phyloP scores from a whole-genome alignment of 2,329 filamentous ascomycete species.

The Sporothrix humicola region DNA sequence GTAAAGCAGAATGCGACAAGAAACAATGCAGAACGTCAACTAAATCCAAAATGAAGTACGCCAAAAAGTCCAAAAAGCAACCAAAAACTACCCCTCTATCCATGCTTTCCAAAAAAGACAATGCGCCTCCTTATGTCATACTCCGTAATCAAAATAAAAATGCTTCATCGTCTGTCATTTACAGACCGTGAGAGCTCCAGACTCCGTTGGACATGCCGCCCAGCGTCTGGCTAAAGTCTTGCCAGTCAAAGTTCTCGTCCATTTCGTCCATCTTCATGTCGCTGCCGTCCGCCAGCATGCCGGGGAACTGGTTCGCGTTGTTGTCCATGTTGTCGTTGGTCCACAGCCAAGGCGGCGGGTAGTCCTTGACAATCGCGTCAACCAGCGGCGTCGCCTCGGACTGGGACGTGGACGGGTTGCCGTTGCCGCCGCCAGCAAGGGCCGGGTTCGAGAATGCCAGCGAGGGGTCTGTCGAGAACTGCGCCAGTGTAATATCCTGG shows the following conservation, averaged over 20 bases:
- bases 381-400: slow-evolving; percentile 37
- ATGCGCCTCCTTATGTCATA: neutral
- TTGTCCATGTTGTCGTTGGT: slow-evolving; percentile 45
- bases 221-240: slow-evolving; percentile 47
- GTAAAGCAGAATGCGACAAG: neutral
- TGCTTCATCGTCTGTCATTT: neutral
- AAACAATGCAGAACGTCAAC: neutral
- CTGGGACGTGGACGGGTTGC: slow-evolving; percentile 10
- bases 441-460: neutral
- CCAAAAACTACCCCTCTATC: neutral
- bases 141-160: neutral
- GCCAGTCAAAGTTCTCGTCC: slow-evolving; percentile 49
- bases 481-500: slow-evolving; percentile 36
- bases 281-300: slow-evolving; percentile 40
- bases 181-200: slow-evolving; percentile 39
- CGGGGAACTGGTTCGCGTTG: slow-evolving; percentile 32
- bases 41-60: neutral
- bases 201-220: slow-evolving; percentile 42
- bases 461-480: slow-evolving; percentile 29
- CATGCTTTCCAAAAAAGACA: neutral
- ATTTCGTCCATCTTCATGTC: slow-evolving; percentile 49
- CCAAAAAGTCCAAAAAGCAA: neutral
- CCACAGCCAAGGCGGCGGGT: slow-evolving; percentile 62
- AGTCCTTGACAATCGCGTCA: slow-evolving; percentile 54
- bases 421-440: neutral